Evolutionary conservation across 495 filamentous ascomycete species (phyloP).

Genomic region (Neurospora sp.): DNA sequence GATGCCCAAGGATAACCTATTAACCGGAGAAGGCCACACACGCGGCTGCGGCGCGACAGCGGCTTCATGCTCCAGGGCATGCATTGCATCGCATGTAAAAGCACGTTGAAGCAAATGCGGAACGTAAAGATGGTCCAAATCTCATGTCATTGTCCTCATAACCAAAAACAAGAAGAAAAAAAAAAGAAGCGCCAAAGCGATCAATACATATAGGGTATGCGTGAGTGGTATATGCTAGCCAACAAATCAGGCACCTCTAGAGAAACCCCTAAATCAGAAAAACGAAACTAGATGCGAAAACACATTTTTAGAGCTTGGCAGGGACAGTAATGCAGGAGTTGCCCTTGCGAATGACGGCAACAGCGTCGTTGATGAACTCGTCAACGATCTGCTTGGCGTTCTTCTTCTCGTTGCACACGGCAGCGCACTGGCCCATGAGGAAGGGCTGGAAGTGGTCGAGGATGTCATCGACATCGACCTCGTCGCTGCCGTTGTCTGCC

Average conservation of each 20-base stretch:
- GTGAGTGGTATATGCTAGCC: background rate
- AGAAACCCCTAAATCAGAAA: background rate
- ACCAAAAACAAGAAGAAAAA: background rate
- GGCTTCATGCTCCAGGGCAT: background rate
- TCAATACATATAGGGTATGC: background rate
- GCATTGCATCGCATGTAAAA: background rate
- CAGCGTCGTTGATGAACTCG: slow-evolving; percentile 82
- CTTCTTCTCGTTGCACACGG: slow-evolving; percentile 89
- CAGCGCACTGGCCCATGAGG: slow-evolving; percentile 94
- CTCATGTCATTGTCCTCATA: background rate
- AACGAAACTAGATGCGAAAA: background rate
- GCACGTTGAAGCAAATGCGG: background rate
- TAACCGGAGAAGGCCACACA: background rate
- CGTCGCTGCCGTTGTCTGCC: slow-evolving; percentile 51
- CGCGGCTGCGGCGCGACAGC: background rate
- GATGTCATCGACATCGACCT: slow-evolving; percentile 52
- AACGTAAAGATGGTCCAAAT: background rate
- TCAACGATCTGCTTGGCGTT: slow-evolving; percentile 86
- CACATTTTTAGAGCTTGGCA: slow-evolving; percentile 10
- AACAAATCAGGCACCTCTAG: background rate
- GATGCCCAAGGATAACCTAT: background rate
- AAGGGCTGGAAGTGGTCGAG: slow-evolving; percentile 87
- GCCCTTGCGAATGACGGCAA: slow-evolving; percentile 24
- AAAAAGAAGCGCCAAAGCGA: background rate
- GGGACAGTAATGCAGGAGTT: slow-evolving; percentile 6